Evolutionary conservation across 202 grass and related monocot genomes (phyloP).

Genomic region (Hordeum pubiflorum): DNA sequence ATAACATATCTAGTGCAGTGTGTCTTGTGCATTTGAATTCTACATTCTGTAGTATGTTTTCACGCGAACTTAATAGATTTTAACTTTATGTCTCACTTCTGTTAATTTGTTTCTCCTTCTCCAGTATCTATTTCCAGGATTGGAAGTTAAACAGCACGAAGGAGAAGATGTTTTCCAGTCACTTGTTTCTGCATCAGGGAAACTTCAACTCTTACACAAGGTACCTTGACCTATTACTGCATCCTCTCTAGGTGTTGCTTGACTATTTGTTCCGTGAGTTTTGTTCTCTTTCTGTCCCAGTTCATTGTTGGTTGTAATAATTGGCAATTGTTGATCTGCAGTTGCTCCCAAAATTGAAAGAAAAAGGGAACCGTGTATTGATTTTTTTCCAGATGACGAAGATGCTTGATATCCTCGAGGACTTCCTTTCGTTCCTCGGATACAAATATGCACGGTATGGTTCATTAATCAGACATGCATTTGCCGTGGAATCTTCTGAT

Average conservation of each 20-base stretch:
- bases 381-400: constrained; percentile 67
- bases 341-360: constrained; percentile 65
- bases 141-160: constrained; percentile 26
- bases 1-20: not conserved
- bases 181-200: constrained; percentile 54
- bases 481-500: not conserved
- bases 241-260: not conserved
- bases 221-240: constrained; percentile 19
- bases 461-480: not conserved
- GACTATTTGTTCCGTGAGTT: constrained; percentile 1
- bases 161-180: constrained; percentile 31
- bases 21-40: not conserved
- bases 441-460: constrained; percentile 55
- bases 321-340: constrained; percentile 1
- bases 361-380: constrained; percentile 52
- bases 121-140: constrained; percentile 55
- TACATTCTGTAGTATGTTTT: not conserved
- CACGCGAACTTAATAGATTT: too few species aligned
- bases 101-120: not conserved
- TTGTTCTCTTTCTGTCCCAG: not conserved
- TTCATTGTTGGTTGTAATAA: not conserved
- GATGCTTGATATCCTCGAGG: constrained; percentile 68
- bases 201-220: constrained; percentile 63
- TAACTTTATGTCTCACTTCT: not conserved
- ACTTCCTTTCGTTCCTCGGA: constrained; percentile 33